phyloP scores from a whole-genome alignment of 1,284 basidiomycete genomes.

The Irpex sp. region DNA sequence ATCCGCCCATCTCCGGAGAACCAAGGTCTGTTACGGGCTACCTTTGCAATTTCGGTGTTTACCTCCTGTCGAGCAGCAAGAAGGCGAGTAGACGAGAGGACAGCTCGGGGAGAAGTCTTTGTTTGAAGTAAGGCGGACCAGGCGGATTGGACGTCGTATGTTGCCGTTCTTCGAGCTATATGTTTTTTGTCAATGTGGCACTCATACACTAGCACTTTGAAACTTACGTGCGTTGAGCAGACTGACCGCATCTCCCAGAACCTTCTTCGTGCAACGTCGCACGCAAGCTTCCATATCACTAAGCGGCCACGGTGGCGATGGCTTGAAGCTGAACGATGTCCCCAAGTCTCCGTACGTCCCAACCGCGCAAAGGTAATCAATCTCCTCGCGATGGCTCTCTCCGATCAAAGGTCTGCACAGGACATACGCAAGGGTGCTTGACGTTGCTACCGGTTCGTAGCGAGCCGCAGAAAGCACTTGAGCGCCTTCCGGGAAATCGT shows the following conservation, averaged over 20 bases:
- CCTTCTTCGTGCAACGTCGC: slow-evolving; percentile 28
- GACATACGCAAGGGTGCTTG: slow-evolving; percentile 26
- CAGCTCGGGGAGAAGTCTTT: neutral
- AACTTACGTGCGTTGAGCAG: slow-evolving; percentile 30
- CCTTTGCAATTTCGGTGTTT: slow-evolving; percentile 24
- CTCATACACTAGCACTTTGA: neutral
- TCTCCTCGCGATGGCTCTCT: neutral
- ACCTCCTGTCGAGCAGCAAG: slow-evolving; percentile 23
- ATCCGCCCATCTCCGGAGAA: slow-evolving; percentile 31
- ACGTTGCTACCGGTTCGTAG: slow-evolving; percentile 26
- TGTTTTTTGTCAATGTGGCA: neutral
- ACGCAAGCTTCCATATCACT: slow-evolving; percentile 23
- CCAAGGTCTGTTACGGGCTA: slow-evolving; percentile 22
- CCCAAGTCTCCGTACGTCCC: slow-evolving; percentile 32
- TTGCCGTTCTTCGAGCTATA: slow-evolving; percentile 21
- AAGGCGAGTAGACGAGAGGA: slow-evolving; percentile 15
- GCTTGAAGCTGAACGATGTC: slow-evolving; percentile 23
- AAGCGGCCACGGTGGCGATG: slow-evolving; percentile 20
- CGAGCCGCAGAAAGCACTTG: slow-evolving; percentile 24
- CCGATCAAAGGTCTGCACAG: slow-evolving; percentile 22
- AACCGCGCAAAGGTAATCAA: slow-evolving; percentile 28
- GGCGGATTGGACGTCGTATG: slow-evolving; percentile 21
- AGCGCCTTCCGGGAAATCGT: slow-evolving; percentile 25
- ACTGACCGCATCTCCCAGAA: slow-evolving; percentile 25
- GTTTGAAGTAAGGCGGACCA: slow-evolving; percentile 17